Base-by-base conservation (phyloP, 306 rosid genomes). In the Lagenaria siceraria region DNA sequence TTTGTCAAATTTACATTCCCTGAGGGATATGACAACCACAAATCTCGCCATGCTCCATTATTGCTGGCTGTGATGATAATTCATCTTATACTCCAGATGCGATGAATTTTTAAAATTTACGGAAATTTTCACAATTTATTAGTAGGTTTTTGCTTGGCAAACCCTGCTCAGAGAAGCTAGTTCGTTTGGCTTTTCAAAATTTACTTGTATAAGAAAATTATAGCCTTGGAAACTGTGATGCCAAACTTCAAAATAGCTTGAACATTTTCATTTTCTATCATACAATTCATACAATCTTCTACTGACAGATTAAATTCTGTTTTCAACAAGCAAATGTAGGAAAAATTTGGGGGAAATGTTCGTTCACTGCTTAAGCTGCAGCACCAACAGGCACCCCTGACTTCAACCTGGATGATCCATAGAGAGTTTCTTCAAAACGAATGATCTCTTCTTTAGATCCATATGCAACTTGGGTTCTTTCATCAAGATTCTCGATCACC, bases 391-490 rank as follows among this genome's bases (percentile, higher is more conserved):
- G 93, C 61, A 96, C 91, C 75, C 92, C 97, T 27, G 81, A 89
- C 90, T 96, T 91, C 80, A 96, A 87, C 86, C 99, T 87, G 77
- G 99, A 96, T n/a, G 95, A 87, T 81, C 99, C 99, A 19, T 92
- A 96, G 7, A 96, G 82, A 46, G 96, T 92, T 80, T 96, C 97
- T 83, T 96, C 99, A n/a, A 96, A 92, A 62, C 99, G 83, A 73
- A 90, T 88, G 75, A 96, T 88, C 90, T 96, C 99, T 9, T 92
- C 81, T 83, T 90, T 92, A 29, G 99, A 96, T 49, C 99, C 99
- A 73, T 89, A 96, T 24, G 99, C 99, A 49, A 96, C 99, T 80
- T 96, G 99, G 79, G 97, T 92, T 81, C 99, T 87, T 7, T 92
- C 99, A 27, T 96, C 99, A 53, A 96, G 83, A 61, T 77, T 92